Conservation (phyloP, 176 grass and related monocot species). For the Eleusine coracana region DNA sequence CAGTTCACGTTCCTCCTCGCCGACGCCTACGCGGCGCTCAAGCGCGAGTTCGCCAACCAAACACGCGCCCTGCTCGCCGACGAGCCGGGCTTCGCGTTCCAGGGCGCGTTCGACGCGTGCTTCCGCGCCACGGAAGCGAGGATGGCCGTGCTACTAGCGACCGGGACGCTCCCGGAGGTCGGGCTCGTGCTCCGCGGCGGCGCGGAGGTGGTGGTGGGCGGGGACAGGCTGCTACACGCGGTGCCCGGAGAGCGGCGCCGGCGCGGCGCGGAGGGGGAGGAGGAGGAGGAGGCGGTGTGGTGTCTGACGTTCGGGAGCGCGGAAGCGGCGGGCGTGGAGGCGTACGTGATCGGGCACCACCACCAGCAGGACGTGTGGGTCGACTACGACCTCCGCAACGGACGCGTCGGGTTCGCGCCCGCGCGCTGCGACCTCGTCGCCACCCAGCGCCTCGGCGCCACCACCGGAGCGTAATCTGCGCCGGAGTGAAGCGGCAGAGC, state of each 20-base stretch:
- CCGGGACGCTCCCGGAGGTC: conserved; percentile 48
- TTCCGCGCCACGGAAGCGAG: conserved; percentile 51
- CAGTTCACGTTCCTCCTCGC: conserved; percentile 85
- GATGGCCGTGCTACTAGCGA: not conserved
- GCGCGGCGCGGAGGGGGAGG: conserved; percentile 38
- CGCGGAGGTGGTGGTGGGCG: conserved; percentile 59
- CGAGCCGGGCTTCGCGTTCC: conserved; percentile 75
- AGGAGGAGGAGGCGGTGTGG: conserved; percentile 62
- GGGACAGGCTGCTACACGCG: conserved; percentile 69
- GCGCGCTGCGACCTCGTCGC: conserved; percentile 62
- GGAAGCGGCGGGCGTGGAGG: conserved; percentile 68
- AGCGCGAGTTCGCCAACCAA: conserved; percentile 59
- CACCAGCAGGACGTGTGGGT: conserved; percentile 94
- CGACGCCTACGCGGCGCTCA: conserved; percentile 70
- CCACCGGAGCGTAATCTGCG: not conserved
- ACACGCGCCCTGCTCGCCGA: conserved; percentile 43
- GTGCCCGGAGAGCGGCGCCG: conserved; percentile 57
- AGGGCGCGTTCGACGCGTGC: conserved; percentile 83
- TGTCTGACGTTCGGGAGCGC: conserved; percentile 85
- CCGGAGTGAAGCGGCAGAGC: conserved; percentile 11
- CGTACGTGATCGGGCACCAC: conserved; percentile 85
- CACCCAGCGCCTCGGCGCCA: conserved; percentile 33
- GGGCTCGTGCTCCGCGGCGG: conserved; percentile 54
- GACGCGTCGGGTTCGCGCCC: conserved; percentile 64
- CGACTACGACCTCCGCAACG: conserved; percentile 79